Evolutionary conservation across 2,329 filamentous ascomycete species (phyloP).

Genomic region (Cercospora sp.): DNA sequence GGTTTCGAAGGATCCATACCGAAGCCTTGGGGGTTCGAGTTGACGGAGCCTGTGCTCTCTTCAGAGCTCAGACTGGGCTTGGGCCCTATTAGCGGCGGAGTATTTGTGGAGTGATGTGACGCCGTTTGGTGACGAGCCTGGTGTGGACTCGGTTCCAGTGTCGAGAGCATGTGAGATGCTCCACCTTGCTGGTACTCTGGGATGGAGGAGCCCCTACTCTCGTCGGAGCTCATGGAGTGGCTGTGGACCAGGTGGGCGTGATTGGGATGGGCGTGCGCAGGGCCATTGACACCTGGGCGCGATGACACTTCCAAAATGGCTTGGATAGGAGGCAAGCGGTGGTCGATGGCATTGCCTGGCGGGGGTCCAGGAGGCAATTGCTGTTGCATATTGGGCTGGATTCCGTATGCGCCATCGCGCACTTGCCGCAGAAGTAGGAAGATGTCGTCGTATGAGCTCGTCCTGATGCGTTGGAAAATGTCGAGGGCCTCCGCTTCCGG

Average conservation of each 20-base stretch:
- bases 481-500: slow-evolving; percentile 35
- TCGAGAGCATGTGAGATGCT: slow-evolving; percentile 7
- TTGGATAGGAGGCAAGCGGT: slow-evolving; percentile 29
- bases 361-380: slow-evolving; percentile 8
- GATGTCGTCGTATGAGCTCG: slow-evolving; percentile 28
- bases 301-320: slow-evolving; percentile 26
- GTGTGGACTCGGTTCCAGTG: slow-evolving; percentile 11
- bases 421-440: slow-evolving; percentile 29
- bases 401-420: slow-evolving; percentile 22
- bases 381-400: slow-evolving; percentile 14
- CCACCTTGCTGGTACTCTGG: slow-evolving; percentile 11
- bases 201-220: slow-evolving; percentile 25
- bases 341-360: slow-evolving; percentile 20
- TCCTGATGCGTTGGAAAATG: slow-evolving; percentile 36
- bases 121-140: background rate
- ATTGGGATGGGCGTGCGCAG: slow-evolving; percentile 5
- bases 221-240: slow-evolving; percentile 29
- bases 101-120: slow-evolving; percentile 5
- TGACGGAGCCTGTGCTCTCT: slow-evolving; percentile 25
- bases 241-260: slow-evolving; percentile 22
- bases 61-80: slow-evolving; percentile 25
- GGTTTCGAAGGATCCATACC: slow-evolving; percentile 15
- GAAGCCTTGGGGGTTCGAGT: slow-evolving; percentile 20
- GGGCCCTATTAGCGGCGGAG: slow-evolving; percentile 4
- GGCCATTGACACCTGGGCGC: slow-evolving; percentile 6